Percentiles rank a stretch among this genome's conserved stretches.
These are phyloP conservation scores for Aquilaria yunnanensis DNA, from an alignment of 345 rosid species.

Conservation along the genomic window DNA sequence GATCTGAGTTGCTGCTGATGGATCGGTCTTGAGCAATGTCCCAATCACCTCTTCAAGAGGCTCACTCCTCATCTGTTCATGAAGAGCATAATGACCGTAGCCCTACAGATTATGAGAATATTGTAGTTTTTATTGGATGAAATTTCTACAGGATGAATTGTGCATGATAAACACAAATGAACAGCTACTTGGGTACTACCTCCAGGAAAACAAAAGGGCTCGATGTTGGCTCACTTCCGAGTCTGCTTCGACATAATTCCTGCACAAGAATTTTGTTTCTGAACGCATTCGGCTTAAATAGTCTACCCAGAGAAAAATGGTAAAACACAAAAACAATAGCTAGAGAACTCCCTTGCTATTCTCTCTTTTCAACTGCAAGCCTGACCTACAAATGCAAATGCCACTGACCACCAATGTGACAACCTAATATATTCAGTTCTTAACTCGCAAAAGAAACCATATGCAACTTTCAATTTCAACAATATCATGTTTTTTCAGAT, in stretches of 20 bases:
- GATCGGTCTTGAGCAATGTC: conserved; percentile 35
- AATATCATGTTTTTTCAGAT: too few relatives aligned
- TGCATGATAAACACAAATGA: not conserved
- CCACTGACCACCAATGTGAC: not conserved
- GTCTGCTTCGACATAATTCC: conserved; percentile 52
- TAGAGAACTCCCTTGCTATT: not conserved
- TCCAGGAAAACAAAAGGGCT: conserved; percentile 36
- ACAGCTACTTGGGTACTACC: conserved; percentile 21
- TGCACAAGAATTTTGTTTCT: conserved; percentile 18
- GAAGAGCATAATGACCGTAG: conserved; percentile 38
- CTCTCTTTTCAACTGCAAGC: not conserved
- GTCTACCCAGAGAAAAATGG: not conserved
- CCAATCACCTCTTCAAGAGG: conserved; percentile 48
- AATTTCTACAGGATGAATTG: not conserved
- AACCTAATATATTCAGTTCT: too few relatives aligned
- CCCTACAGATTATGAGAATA: conserved; percentile 33
- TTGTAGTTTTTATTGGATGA: not conserved
- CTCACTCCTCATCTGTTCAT: conserved; percentile 31
- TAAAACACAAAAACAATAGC: not conserved
- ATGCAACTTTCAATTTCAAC: too few relatives aligned
- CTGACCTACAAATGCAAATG: not conserved
- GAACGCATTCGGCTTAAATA: not conserved
- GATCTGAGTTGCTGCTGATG: conserved; percentile 37
- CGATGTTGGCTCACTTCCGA: conserved; percentile 33
- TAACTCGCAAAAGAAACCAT: too few relatives aligned